Base-by-base conservation (phyloP, 2,329 filamentous ascomycete species). In the Penicillium sp. region DNA sequence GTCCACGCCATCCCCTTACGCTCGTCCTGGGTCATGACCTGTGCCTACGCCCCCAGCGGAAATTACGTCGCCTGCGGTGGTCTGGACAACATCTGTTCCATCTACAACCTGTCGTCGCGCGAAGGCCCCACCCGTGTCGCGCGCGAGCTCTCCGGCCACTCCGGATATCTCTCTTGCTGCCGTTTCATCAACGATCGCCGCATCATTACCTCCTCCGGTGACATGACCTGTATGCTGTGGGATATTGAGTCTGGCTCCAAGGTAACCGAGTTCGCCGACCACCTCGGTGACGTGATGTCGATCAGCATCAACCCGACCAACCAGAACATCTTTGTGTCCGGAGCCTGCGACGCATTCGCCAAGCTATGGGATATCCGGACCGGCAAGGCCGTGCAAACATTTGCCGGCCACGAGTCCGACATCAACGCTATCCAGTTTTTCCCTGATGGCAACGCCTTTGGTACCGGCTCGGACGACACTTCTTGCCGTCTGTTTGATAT, bases 201-300 rank as follows among this genome's bases (percentile, higher is more conserved):
- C 63, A 97, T 98, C 61, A 81, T 98, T 51, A 98, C 93, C 45
- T 97, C 93, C 0, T 98, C 93, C 2, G 93, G 93, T 50, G 93
- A 98, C 66, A 98, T 98, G 93, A 98, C 93, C 36, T 98, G 93
- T 69, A 96, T 97, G 84, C 87, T 97, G 63, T 98, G 93, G 93
- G 93, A 98, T 74, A 91, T 98, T 51, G 93, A 98, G 72, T 94
- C 91, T 1, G 93, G 93, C 41, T 88, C 90, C 53, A 96, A 96
- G 74, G 86, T 95, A 28, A 94, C 90, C 62, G 93, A 98, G 68
- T 98, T 97, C 57, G 93, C 93, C 62, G 93, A 98, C 71, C 93
- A 98, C 67, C 78, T 98, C 8, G 93, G 93, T 64, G 93, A 98
- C 63, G 93, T 98, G 56, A 98, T 98, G 93, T 97, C 91, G 76